Percentiles rank a stretch among this genome's conserved stretches.
These are phyloP conservation scores for Cyclospora cayetanensis DNA, from an alignment of 169 alveolate genomes.

Conservation along the genomic window DNA sequence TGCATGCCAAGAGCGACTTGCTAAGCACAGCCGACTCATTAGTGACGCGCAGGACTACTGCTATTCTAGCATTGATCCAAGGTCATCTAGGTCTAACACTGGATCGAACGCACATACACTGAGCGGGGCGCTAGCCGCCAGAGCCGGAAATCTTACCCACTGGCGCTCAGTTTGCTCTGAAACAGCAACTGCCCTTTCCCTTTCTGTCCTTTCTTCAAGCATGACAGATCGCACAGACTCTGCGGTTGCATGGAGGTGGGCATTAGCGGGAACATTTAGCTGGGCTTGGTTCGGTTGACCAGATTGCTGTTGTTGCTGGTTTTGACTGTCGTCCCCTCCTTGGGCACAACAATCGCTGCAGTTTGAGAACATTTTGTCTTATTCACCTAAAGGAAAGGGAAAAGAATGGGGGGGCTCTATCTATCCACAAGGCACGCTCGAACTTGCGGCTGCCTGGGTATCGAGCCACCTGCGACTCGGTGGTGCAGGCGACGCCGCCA, in stretches of 20 bases:
- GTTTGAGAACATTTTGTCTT: slow-evolving; percentile 44
- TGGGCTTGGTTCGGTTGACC: slow-evolving; percentile 33
- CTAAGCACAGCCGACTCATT: too few species aligned
- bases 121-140: background rate
- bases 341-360: slow-evolving; percentile 64
- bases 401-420: slow-evolving; percentile 50
- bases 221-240: slow-evolving; percentile 70
- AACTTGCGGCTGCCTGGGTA: slow-evolving; percentile 53
- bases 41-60: too few species aligned
- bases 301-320: slow-evolving; percentile 44
- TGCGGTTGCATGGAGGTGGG: slow-evolving; percentile 66
- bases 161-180: slow-evolving; percentile 80
- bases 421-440: slow-evolving; percentile 52
- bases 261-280: slow-evolving; percentile 44
- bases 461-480: slow-evolving; percentile 63
- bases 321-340: slow-evolving; percentile 58
- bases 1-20: too few species aligned
- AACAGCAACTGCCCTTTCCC: slow-evolving; percentile 75
- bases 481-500: slow-evolving; percentile 17
- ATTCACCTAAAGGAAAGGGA: background rate
- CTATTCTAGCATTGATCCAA: too few species aligned
- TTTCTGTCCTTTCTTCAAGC: slow-evolving; percentile 75
- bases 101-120: too few species aligned
- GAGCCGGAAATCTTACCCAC: slow-evolving; percentile 73
- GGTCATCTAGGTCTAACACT: too few species aligned